These are phyloP conservation scores for Calendula officinalis DNA, from an alignment of 129 eudicot species.

Conservation along the genomic window DNA sequence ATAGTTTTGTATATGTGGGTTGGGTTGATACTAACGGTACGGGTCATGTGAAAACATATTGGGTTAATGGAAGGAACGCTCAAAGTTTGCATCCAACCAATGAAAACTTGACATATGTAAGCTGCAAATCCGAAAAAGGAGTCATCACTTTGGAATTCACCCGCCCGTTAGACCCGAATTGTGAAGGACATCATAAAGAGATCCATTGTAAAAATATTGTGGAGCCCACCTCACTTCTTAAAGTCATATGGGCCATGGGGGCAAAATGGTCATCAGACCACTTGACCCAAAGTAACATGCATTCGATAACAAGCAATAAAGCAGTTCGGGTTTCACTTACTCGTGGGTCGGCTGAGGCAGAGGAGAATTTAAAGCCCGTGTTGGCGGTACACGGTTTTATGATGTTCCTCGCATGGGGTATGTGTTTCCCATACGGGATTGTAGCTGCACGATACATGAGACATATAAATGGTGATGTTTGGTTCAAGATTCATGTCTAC, in stretches of 20 bases:
- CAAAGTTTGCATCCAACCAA: conserved; percentile 62
- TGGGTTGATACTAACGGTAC: conserved; percentile 77
- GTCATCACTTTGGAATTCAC: conserved; percentile 86
- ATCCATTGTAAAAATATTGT: conserved; percentile 74
- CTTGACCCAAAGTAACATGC: conserved; percentile 77
- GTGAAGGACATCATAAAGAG: conserved; percentile 45
- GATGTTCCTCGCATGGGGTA: conserved; percentile 97
- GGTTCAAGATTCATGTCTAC: conserved; percentile 84
- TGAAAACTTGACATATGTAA: conserved; percentile 77
- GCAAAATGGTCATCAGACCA: conserved; percentile 65
- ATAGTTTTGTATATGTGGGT: conserved; percentile 88
- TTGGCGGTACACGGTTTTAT: conserved; percentile 91
- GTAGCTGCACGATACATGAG: conserved; percentile 81
- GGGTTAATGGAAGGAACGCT: conserved; percentile 69
- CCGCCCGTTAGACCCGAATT: conserved; percentile 67
- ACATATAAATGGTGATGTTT: conserved; percentile 67
- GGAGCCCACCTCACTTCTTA: conserved; percentile 81
- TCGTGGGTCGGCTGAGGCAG: conserved; percentile 86
- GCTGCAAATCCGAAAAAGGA: conserved; percentile 90
- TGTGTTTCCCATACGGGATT: conserved; percentile 79
- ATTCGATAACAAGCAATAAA: conserved; percentile 62
- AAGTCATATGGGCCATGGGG: conserved; percentile 93
- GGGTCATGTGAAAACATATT: conserved; percentile 77
- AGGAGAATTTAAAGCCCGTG: conserved; percentile 81
- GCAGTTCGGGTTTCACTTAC: conserved; percentile 68